Base-by-base conservation (phyloP, 305 asterid genomes). In the Plantago coronopus region DNA sequence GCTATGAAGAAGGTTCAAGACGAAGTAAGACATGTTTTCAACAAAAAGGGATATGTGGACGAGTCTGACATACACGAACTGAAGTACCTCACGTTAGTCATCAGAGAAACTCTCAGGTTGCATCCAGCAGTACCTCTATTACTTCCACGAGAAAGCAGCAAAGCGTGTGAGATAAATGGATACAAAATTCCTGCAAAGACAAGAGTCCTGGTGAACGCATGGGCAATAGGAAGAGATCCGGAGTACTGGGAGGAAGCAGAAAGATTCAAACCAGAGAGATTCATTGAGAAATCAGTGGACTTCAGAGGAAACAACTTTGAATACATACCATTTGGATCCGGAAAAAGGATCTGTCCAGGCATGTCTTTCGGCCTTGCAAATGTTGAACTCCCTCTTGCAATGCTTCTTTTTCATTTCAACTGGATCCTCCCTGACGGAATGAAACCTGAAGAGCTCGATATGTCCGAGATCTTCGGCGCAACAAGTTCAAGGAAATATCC, bases 321-420 rank as follows among this genome's bases (percentile, higher is more conserved):
- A 1, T 50, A 22, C 57, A 50, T 22, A 3, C 57, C 57, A 1
- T 50, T 50, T 22, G 57, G 57, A 22, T 50, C 34, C 21, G 57
- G 57, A 50, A 50, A 50, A 31, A 50, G 57, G 37, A 50, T 50
- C n/a, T 50, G 57, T 17, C 57, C 57, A 4, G 57, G 57, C 29
- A 22, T 50, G 37, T 3, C 18, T 21, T 50, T 50, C 21, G 57
- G 57, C n/a, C 25, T 50, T 50, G 57, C 18, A 22, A 50, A 14
- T 50, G 17, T 5, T 50, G 57, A 50, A 50, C 57, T 50, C 37
- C 2, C 57, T 20, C 57, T 50, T 5, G 57, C 57, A 13, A 22
- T 50, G 37, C 57, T 50, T 50, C 57, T 50, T 9, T 50, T 50
- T 50, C 57, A 50, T 12, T 50, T 50, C 5, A 31, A 50, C n/a